Base-by-base conservation (phyloP, 164 flowering plant genomes). In the Akebia trifoliata region DNA sequence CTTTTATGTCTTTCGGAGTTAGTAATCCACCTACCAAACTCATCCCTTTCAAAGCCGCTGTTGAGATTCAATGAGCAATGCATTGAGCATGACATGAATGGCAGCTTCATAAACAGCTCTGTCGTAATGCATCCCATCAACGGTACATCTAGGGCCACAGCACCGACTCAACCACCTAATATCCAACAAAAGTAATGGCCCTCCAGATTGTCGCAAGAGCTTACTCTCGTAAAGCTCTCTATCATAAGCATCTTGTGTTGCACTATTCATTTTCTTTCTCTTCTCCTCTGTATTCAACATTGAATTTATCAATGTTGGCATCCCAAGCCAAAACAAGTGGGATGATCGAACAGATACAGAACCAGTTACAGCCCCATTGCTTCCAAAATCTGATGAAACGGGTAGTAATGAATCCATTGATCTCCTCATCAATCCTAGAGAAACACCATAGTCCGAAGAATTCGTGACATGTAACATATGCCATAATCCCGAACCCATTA, bases 91-190 rank as follows among this genome's bases (percentile, higher is more conserved):
- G 30, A 93, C 63, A 34, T 93, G 99, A 60, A 81, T 55, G 1
- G 85, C 79, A 44, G 93, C 92, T 60, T 90, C 87, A 73, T 90
- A 93, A 43, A 93, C 90, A 60, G 59, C 78, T 20, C 22, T 68
- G 62, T 81, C 73, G 61, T 93, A 93, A 65, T 93, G 99, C 96
- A 93, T 87, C 46, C 97, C 99, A 72, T 93, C 97, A 20, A 34
- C 66, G n/a, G 99, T 81, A 74, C 99, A 93, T 11, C 15, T 57
- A 11, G 54, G 29, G n/a, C 97, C 97, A 70, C 99, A 93, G 17
- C 67, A 77, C 63, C 67, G 67, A 73, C 81, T 86, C 72, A 87
- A 71, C 0, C 76, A 67, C 58, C 58, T 62, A 24, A 87, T 68
- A 72, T 94, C 88, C 59, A 90, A 65, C 57, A 87, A 69, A 35